These are phyloP conservation scores for Penicillium sp. DNA, from an alignment of 2,329 filamentous ascomycete genomes.

Conservation along the genomic window DNA sequence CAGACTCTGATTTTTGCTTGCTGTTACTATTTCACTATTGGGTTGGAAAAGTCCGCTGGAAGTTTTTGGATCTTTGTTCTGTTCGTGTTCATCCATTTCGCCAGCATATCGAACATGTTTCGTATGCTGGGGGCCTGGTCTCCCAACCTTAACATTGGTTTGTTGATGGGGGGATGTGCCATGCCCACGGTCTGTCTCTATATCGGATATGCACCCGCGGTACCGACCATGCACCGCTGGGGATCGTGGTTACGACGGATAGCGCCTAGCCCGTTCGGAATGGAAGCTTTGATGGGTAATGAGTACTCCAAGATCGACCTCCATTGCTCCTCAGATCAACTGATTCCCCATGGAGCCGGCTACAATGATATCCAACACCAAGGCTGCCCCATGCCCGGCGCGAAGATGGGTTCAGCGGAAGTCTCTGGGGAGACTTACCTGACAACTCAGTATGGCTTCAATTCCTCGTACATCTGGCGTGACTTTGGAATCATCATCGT, in stretches of 20 bases:
- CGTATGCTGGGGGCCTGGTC: constrained; percentile 4
- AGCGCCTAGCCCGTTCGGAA: constrained; percentile 63
- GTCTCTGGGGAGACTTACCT: constrained; percentile 41
- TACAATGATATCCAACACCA: constrained; percentile 48
- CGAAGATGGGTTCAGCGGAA: constrained; percentile 53
- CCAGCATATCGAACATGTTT: neutral
- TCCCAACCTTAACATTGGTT: neutral
- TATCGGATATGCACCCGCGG: neutral
- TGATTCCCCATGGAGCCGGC: constrained; percentile 51
- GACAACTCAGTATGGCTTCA: constrained; percentile 46
- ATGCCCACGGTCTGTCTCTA: neutral
- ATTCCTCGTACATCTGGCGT: constrained; percentile 57
- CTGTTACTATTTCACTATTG: constrained; percentile 3
- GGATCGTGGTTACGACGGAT: constrained; percentile 40
- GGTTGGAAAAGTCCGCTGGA: neutral
- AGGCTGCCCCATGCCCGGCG: constrained; percentile 52
- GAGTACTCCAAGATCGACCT: constrained; percentile 61
- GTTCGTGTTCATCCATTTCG: neutral
- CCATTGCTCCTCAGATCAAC: constrained; percentile 51
- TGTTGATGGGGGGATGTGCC: neutral
- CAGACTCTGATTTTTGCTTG: neutral
- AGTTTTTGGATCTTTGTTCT: constrained; percentile 1
- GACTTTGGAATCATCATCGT: constrained; percentile 76
- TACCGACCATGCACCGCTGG: constrained; percentile 2
- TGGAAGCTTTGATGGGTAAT: constrained; percentile 64